Evolutionary conservation across 2,329 filamentous ascomycete genomes (phyloP), one percentile per base, ranked within the genome.

Genomic region (Neonectria sp.): DNA sequence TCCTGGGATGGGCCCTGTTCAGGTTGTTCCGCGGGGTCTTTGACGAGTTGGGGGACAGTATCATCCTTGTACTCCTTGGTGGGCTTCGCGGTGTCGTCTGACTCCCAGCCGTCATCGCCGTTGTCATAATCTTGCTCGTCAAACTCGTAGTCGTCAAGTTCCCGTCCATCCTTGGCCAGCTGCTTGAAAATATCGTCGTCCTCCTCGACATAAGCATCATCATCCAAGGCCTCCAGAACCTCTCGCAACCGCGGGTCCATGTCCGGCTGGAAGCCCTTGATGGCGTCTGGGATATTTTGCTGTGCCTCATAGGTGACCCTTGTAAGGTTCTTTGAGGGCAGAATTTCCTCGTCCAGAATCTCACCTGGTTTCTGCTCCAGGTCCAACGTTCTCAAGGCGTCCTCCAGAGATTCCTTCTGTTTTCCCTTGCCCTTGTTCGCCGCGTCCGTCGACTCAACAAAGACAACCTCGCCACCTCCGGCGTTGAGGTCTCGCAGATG

Each of bases 191-290:
- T 83, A 62, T 96, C 93, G n/a, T 96, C 93, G 40, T 95, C 89
- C 25, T 95, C 90, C 7, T 93, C 95, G 2, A 99, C 95, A 77
- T 94, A 99, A 3, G 93, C 95, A 27, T 99, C 96, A 76, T 99
- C 96, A 55, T 99, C 96, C 33, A 99, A 84, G 12, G 96, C 96
- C 81, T 98, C 95, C 27, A 99, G 83, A 6, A 95, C 95, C 80
- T 99, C 96, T 52, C 96, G 89, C 73, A 99, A 80, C 45, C 95
- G 88, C 2, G 95, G 95, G 77, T 99, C 97, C 96, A 99, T 98
- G 78, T 98, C 95, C 7, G 97, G 96, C 81, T 99, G 93, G 80
- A 99, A 97, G 0, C 96, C 96, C 3, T 93, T 92, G 76, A 99
- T 93, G 8, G 90, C 91, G 82, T 99, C 96, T 1, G 96, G 96